Base-by-base conservation (phyloP, 306 rosid species). In the Dalbergia oliveri region DNA sequence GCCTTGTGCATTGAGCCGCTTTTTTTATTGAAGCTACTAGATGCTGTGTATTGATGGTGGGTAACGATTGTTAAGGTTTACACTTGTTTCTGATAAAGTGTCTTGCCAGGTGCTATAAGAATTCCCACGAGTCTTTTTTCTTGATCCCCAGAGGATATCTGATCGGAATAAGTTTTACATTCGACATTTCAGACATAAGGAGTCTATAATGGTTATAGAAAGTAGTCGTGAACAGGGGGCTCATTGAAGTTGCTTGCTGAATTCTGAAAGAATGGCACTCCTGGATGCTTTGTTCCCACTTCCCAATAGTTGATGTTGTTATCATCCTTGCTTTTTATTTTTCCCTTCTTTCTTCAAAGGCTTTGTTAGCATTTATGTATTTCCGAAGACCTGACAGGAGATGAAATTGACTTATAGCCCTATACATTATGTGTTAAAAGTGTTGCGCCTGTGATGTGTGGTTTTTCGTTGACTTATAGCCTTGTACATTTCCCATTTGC, bases 11-110 rank as follows among this genome's bases (percentile, higher is more conserved):
- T 11, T 13, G 5, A 4, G 53, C 6, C 12, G 4, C 57, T 1
- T 1, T 14, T 49, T 14, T 11, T 4, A 37, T 37, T 4, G 1
- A 37, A 37, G 41, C 14, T 62, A 31, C 50, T 31, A 6, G 50
- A 35, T 61, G 16, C 9, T 60, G 11, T 37, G 37, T 35, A 45
- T 66, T 53, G 9, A 16, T 14, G 23, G 31, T 11, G 43, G 16
- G 13, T 39, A 56, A 54, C 56, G 68, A 78, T 43, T 56, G 12
- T 66, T 13, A n/a, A 54, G 41, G 14, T 23, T 70, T 44, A 56
- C 75, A 19, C 34, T 73, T 56, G 75, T 43, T 54, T 67, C 23
- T 67, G 66, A 66, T 75, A 58, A 66, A 66, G 47, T 59, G 12
- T 68, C 63, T 34, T 66, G 45, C 15, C 51, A 41, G 53, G 43